Evolutionary conservation across 2,329 filamentous ascomycete genomes (phyloP).

Genomic region (Sporothrix humicola): DNA sequence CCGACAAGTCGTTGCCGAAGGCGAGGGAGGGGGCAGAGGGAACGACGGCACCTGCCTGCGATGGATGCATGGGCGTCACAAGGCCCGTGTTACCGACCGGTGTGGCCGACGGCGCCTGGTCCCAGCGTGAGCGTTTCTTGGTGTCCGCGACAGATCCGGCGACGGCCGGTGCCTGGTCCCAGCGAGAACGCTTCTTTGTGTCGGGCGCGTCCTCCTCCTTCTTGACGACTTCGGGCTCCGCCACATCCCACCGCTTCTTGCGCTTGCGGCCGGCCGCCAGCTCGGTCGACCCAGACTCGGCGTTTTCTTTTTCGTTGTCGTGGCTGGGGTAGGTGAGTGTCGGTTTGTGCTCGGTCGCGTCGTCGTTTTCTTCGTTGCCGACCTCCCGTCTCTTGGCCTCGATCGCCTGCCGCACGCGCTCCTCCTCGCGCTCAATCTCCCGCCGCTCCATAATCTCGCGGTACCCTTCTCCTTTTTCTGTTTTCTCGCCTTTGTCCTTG

Average conservation of each 20-base stretch:
- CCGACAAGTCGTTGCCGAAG: constrained; percentile 82
- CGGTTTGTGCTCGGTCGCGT: constrained; percentile 70
- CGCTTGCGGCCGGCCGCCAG: constrained; percentile 72
- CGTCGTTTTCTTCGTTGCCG: constrained; percentile 66
- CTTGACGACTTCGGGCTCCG: constrained; percentile 56
- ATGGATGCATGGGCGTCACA: constrained; percentile 77
- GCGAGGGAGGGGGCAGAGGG: constrained; percentile 51
- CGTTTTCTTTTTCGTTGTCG: constrained; percentile 69
- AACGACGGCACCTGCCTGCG: constrained; percentile 59
- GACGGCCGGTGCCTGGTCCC: constrained; percentile 79
- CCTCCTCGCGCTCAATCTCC: constrained; percentile 92
- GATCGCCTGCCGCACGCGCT: constrained; percentile 80
- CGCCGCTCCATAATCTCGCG: constrained; percentile 88
- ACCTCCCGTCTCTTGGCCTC: constrained; percentile 69
- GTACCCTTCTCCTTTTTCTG: constrained; percentile 75
- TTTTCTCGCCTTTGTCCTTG: constrained; percentile 59
- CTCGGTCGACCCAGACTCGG: constrained; percentile 71
- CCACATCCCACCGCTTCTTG: constrained; percentile 94
- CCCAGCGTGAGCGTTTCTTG: constrained; percentile 87
- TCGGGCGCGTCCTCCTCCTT: constrained; percentile 54
- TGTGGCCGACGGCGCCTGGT: constrained; percentile 79
- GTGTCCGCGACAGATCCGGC: constrained; percentile 55
- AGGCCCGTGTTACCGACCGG: constrained; percentile 74
- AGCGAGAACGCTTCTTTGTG: constrained; percentile 79
- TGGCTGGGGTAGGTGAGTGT: constrained; percentile 72